Evolutionary conservation across 169 alveolate genomes (phyloP), one percentile per base, ranked within the genome.

Genomic region (Eimeria acervulina): DNA sequence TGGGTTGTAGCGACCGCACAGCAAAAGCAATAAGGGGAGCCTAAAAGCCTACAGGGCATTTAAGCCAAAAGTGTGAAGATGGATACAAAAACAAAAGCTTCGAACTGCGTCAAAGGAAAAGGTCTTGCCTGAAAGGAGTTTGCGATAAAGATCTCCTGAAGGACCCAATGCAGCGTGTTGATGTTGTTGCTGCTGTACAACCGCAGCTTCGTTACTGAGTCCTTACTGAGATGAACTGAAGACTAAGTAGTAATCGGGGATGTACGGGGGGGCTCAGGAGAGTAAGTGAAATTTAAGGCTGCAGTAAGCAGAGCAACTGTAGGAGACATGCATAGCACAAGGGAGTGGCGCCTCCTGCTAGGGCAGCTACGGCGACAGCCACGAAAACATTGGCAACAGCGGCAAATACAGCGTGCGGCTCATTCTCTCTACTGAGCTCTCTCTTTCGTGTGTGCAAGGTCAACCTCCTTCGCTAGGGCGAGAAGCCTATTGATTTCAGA

Each of bases 381-480:
- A 15, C 42, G 4, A 8, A 23, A 4, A 12, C 87, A 23, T 3
- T 12, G 19, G 59, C 40, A 76, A 19, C 63, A 40, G 59, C 52
- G 42, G 33, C 33, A 40, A 76, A 23, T 23, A 6, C 87, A 44
- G 21, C 63, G 23, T 76, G 63, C 26, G 17, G 19, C 59, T 21
- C 8, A 15, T 26, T 40, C 26, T 38, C 59, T 4, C 87, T 38
- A 38, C 23, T 31, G n/a, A 12, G 10, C 26, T 15, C 23, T 47
- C 80, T n/a, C 13, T 68, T 68, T 68, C 23, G 47, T n/a, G 12
- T 68, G 80, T 68, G 80, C 80, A 31, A 68, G 42, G 23, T 68
- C 80, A 68, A 81, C 68, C 68, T 81, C 70, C 90, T 52, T 81
- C 6, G 90, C 90, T 1, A 81, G 63, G 74, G 63, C 90, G 47